Evolutionary conservation across 305 asterid genomes (phyloP).

Genomic region (Fraxinus floribunda): DNA sequence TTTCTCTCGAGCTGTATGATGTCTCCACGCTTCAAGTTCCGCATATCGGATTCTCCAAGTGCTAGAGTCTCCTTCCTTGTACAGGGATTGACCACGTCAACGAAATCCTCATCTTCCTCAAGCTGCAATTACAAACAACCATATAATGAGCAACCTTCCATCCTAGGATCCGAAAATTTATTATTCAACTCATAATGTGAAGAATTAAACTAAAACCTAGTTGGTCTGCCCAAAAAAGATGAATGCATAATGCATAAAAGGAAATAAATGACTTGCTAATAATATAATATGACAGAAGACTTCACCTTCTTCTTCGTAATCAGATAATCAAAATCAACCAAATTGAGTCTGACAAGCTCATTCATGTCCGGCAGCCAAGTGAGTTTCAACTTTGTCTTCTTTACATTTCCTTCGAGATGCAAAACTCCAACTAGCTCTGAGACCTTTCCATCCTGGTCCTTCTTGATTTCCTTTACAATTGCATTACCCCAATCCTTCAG

Average conservation of each 20-base stretch:
- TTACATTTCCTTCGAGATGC: conserved; percentile 86
- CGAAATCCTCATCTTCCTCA: conserved; percentile 81
- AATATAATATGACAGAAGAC: not conserved
- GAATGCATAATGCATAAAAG: not conserved
- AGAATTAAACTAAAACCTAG: not conserved
- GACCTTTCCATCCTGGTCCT: conserved; percentile 63
- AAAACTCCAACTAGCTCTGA: conserved; percentile 68
- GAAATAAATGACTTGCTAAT: not conserved
- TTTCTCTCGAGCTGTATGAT: conserved; percentile 86
- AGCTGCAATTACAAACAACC: conserved; percentile 47
- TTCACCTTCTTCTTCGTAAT: conserved; percentile 92
- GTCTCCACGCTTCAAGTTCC: conserved; percentile 78
- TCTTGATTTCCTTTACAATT: conserved; percentile 68
- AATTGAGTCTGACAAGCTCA: conserved; percentile 63
- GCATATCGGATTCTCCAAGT: conserved; percentile 78
- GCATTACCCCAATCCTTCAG: conserved; percentile 97
- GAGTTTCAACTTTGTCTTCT: conserved; percentile 93
- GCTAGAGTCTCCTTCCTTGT: conserved; percentile 70
- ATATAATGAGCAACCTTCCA: not conserved
- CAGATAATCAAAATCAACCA: conserved; percentile 79
- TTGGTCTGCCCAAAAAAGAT: not conserved
- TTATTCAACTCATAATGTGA: not conserved
- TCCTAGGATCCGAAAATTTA: not conserved
- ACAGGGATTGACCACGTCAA: conserved; percentile 69
- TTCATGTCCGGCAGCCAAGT: conserved; percentile 76